These are phyloP conservation scores for Dictyostelium citrinum DNA, from an alignment of 78 protist genomes.

Conservation along the genomic window DNA sequence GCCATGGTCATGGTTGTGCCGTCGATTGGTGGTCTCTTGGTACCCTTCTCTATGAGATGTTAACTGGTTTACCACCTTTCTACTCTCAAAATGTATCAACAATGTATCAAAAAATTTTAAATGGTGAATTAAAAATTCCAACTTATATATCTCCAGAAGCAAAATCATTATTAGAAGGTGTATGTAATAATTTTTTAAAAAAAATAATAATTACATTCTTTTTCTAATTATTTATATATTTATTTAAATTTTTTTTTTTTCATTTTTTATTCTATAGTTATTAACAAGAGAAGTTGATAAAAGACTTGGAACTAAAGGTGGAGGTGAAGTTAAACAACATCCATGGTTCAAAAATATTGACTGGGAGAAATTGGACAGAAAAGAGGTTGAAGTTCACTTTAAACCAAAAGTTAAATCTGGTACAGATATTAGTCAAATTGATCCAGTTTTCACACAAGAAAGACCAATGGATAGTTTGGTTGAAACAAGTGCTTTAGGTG, in stretches of 20 bases:
- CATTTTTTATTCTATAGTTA: background rate
- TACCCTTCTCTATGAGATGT: slow-evolving; percentile 93
- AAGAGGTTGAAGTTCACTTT: slow-evolving; percentile 83
- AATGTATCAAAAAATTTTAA: slow-evolving; percentile 86
- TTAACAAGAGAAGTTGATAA: slow-evolving; percentile 80
- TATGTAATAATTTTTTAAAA: background rate
- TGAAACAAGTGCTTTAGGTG: slow-evolving; percentile 35
- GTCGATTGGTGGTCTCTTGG: slow-evolving; percentile 98
- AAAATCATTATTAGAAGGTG: slow-evolving; percentile 69
- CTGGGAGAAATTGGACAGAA: slow-evolving; percentile 80
- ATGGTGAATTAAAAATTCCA: slow-evolving; percentile 84
- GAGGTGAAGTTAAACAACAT: slow-evolving; percentile 74
- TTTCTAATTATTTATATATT: too few species aligned
- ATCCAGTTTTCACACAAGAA: slow-evolving; percentile 81
- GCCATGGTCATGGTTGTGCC: slow-evolving; percentile 91
- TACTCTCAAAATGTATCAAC: slow-evolving; percentile 68
- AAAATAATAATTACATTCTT: background rate
- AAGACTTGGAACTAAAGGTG: slow-evolving; percentile 72
- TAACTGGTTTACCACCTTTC: slow-evolving; percentile 90
- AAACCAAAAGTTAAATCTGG: slow-evolving; percentile 82
- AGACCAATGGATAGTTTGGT: slow-evolving; percentile 66
- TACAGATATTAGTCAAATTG: slow-evolving; percentile 73
- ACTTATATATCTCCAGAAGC: slow-evolving; percentile 73
- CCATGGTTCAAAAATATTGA: slow-evolving; percentile 82
- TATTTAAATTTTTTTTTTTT: background rate